Evolutionary conservation across 2,329 filamentous ascomycete species (phyloP).

Genomic region (Aspergillus ochraceoroseus): DNA sequence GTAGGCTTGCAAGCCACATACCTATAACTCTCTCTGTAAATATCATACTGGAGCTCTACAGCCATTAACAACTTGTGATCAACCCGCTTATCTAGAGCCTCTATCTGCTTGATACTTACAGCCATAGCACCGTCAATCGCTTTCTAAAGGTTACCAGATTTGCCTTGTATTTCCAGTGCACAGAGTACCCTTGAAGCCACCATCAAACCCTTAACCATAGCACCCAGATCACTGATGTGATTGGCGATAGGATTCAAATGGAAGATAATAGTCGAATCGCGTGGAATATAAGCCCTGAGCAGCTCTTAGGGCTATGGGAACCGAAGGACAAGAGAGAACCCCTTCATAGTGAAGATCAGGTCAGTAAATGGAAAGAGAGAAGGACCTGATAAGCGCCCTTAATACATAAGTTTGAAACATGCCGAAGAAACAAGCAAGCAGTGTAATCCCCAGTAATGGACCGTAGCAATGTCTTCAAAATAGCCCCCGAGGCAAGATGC

Average conservation of each 20-base stretch:
- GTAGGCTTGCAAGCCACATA: slow-evolving; percentile 1
- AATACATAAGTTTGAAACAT: too few species aligned
- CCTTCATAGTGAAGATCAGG: too few species aligned
- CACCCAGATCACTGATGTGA: background rate
- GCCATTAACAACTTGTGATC: background rate
- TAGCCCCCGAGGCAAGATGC: too few species aligned
- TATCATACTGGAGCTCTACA: background rate
- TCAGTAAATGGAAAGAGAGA: too few species aligned
- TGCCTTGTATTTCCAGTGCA: background rate
- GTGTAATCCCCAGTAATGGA: too few species aligned
- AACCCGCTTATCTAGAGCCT: background rate
- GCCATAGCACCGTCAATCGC: background rate
- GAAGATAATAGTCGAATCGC: background rate
- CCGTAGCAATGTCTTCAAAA: too few species aligned
- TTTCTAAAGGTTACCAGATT: background rate
- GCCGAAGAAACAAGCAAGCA: too few species aligned
- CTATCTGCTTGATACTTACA: background rate
- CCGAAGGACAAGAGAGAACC: background rate
- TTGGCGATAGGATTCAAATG: background rate
- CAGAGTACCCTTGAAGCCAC: background rate
- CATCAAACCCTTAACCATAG: background rate
- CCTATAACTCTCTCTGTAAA: background rate
- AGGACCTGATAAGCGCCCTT: too few species aligned
- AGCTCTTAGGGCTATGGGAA: background rate
- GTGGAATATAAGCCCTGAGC: background rate